Evolutionary conservation across 768 basidiomycete genomes (phyloP), one percentile per base, ranked within the genome.

Genomic region (Stropharia rugosoannulata): DNA sequence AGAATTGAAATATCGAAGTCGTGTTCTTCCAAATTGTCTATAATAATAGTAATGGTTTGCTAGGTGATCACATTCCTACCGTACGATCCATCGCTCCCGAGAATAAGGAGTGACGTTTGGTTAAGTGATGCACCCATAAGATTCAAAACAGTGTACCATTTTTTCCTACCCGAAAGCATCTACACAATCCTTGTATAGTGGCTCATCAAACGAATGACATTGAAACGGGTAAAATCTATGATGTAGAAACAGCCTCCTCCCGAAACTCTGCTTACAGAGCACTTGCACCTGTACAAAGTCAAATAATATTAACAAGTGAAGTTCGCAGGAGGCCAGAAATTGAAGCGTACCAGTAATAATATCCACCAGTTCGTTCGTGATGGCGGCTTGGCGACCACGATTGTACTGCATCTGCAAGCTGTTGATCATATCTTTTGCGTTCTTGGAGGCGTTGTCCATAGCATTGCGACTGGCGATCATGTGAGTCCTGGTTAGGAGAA

Each of bases 371-470:
- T 96, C 93, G 77, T 95, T 96, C 59, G 95, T 98, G 68, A 98
- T 98, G 62, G 94, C 89, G 61, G 95, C 95, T 79, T 98, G 95
- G 69, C 95, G 92, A 80, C 95, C 95, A 83, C 95, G 91, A 72
- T 98, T 98, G 84, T 95, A 98, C 73, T 96, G 83, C 89, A 97
- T 89, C 72, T 90, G 89, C 48, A 98, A 80, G 43, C 78, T 72
- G 58, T 73, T 73, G 67, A 98, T 96, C 95, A 98, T 97, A 75
- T 95, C 95, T 35, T 75, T 77, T 55, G 97, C 97, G 73, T 99
- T 98, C 86, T 99, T 99, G 62, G 95, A 94, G 46, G 96, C 96
- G 68, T 94, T 98, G 84, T 98, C 97, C 97, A 99, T 99, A 67
- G 97, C 97, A 64, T 96, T 98, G 64, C 96, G 89, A 73, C 96